Evolutionary conservation across 805 yeast genomes (phyloP).

Genomic region (Teunomyces cretensis): DNA sequence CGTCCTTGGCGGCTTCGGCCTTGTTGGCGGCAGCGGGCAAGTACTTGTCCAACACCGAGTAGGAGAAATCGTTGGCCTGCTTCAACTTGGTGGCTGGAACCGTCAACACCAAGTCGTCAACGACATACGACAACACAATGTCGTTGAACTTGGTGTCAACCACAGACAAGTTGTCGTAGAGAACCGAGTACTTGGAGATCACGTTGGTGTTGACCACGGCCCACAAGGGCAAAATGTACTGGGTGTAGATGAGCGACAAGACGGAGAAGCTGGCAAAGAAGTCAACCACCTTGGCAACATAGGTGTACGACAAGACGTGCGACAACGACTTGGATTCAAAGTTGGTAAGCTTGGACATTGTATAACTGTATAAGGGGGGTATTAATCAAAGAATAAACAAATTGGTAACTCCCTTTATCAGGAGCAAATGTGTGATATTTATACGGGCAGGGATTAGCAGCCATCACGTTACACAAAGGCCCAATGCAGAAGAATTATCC

Average conservation of each 20-base stretch:
- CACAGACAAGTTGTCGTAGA: neutral
- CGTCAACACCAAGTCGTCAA: slow-evolving; percentile 11
- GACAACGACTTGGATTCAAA: slow-evolving; percentile 32
- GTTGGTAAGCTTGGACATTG: slow-evolving; percentile 14
- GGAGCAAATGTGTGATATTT: slow-evolving; percentile 1
- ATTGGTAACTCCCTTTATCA: too few species aligned
- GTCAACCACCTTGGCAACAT: slow-evolving; percentile 21
- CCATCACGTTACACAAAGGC: slow-evolving; percentile 7
- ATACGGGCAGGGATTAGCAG: slow-evolving; percentile 10
- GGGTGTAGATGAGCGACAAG: slow-evolving; percentile 22
- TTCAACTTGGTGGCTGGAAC: slow-evolving; percentile 15
- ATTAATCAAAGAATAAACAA: too few species aligned
- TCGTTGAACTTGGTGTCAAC: slow-evolving; percentile 7
- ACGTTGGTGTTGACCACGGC: slow-evolving; percentile 22
- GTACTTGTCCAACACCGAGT: slow-evolving; percentile 18
- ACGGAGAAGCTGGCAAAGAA: slow-evolving; percentile 26
- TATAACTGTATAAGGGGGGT: neutral
- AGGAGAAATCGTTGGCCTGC: slow-evolving; percentile 24
- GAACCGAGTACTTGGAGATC: slow-evolving; percentile 12
- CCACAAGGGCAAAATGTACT: slow-evolving; percentile 20
- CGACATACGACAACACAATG: slow-evolving; percentile 10
- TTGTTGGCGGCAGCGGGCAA: slow-evolving; percentile 30
- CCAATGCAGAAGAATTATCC: neutral
- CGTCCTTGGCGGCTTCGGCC: slow-evolving; percentile 17
- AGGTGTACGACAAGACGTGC: slow-evolving; percentile 33